These are phyloP conservation scores for Penicillium thymicola DNA, from an alignment of 2,329 filamentous ascomycete species.

Conservation along the genomic window DNA sequence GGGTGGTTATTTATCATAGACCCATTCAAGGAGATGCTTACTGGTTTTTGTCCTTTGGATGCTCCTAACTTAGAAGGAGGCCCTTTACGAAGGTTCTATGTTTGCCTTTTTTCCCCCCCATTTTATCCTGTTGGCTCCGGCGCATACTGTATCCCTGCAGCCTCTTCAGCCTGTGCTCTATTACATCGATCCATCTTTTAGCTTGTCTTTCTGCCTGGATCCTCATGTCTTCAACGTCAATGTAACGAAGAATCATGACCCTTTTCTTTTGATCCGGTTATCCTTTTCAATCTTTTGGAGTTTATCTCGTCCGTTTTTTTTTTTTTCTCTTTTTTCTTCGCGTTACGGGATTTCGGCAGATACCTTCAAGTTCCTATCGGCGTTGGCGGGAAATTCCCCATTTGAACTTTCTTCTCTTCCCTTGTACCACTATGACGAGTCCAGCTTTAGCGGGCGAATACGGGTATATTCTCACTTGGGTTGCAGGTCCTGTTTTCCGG, in stretches of 20 bases:
- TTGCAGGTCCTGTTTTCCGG: not conserved
- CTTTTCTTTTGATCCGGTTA: slow-evolving; percentile 15
- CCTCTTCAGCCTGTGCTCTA: slow-evolving; percentile 14
- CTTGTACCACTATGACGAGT: slow-evolving; percentile 6
- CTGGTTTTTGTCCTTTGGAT: slow-evolving; percentile 13
- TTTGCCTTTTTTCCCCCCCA: not conserved
- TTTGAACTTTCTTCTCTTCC: not conserved
- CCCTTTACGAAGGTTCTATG: slow-evolving; percentile 7
- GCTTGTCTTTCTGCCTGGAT: slow-evolving; percentile 22
- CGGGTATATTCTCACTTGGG: not conserved
- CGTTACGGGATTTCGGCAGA: not conserved
- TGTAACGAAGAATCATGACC: slow-evolving; percentile 41
- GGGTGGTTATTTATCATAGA: slow-evolving; percentile 17
- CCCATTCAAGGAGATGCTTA: slow-evolving; percentile 15
- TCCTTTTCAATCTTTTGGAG: slow-evolving; percentile 12
- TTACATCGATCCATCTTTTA: slow-evolving; percentile 19
- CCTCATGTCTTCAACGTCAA: slow-evolving; percentile 36
- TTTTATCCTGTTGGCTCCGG: slow-evolving; percentile 12
- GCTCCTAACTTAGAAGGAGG: slow-evolving; percentile 21
- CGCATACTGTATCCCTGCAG: slow-evolving; percentile 15
- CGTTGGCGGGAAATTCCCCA: slow-evolving; percentile 2
- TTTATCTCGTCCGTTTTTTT: slow-evolving; percentile 4
- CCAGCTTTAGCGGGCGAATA: not conserved
- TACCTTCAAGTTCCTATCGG: slow-evolving; percentile 3
- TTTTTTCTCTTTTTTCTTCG: slow-evolving; percentile 9